Evolutionary conservation across 2,329 filamentous ascomycete genomes (phyloP).

Genomic region (Colletotrichum sp.): DNA sequence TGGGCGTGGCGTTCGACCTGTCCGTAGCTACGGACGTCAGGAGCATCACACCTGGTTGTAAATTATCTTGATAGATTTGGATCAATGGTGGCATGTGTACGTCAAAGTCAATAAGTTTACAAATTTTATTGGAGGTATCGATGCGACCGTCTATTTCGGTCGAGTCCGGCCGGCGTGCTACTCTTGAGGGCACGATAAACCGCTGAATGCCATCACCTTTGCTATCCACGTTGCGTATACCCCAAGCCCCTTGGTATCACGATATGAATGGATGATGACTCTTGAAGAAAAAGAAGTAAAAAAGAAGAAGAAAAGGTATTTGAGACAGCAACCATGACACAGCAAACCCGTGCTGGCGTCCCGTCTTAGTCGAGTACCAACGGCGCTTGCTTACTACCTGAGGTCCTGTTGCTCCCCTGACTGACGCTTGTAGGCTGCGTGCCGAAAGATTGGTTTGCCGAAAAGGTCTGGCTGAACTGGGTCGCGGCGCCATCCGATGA

Average conservation of each 20-base stretch:
- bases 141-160: slow-evolving; percentile 1
- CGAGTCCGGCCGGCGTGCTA: not conserved
- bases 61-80: not conserved
- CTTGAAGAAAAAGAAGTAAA: not conserved
- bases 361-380: slow-evolving; percentile 16
- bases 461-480: slow-evolving; percentile 18
- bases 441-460: slow-evolving; percentile 15
- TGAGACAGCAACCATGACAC: not conserved
- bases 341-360: not conserved
- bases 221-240: not conserved
- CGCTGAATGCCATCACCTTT: not conserved
- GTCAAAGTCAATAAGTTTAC: not conserved
- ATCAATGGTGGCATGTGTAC: not conserved
- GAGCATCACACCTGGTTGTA: not conserved
- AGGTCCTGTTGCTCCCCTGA: slow-evolving; percentile 10
- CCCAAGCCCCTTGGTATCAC: slow-evolving; percentile 4
- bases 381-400: slow-evolving; percentile 17
- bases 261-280: not conserved
- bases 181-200: not conserved
- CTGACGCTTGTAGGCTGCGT: slow-evolving; percentile 15
- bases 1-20: not conserved
- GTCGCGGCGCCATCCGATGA: slow-evolving; percentile 8
- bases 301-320: not conserved
- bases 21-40: not conserved
- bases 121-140: slow-evolving; percentile 5